phyloP scores from a whole-genome alignment of 345 rosid species.

The Corymbia maculata region DNA sequence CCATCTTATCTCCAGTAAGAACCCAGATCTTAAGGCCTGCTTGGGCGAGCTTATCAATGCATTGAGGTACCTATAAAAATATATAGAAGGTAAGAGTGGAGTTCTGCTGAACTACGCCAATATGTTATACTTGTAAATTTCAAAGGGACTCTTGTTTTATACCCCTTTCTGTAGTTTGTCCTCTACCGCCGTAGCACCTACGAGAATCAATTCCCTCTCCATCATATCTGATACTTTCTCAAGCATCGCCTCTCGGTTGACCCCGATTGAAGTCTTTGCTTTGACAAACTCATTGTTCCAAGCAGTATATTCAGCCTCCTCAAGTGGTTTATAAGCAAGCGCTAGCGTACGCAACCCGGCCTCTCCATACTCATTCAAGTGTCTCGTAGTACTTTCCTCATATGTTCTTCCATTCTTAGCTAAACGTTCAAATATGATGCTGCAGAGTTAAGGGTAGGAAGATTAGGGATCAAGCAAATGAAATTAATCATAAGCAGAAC shows the following conservation, averaged over 20 bases:
- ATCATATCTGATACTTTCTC: conserved; percentile 75
- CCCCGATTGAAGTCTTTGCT: conserved; percentile 77
- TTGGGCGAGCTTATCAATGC: conserved; percentile 97
- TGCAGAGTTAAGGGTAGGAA: conserved; percentile 21
- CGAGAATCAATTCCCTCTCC: conserved; percentile 79
- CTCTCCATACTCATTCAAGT: conserved; percentile 92
- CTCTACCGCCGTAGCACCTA: conserved; percentile 99
- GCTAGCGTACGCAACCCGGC: conserved; percentile 85
- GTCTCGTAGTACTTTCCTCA: conserved; percentile 54
- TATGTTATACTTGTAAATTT: not conserved
- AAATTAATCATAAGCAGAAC: not conserved
- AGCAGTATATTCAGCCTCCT: conserved; percentile 58
- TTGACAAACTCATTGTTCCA: conserved; percentile 80
- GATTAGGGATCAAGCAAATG: not conserved
- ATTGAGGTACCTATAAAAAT: conserved; percentile 70
- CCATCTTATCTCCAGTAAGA: conserved; percentile 98
- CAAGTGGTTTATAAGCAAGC: conserved; percentile 67
- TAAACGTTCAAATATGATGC: conserved; percentile 86
- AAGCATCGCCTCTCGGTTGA: conserved; percentile 69
- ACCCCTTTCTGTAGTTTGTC: conserved; percentile 98
- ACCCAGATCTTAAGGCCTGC: conserved; percentile 99
- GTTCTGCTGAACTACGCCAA: not conserved
- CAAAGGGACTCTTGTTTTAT: conserved; percentile 2
- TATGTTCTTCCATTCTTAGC: conserved; percentile 68
- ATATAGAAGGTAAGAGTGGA: not conserved